Percentiles rank a stretch among this genome's conserved stretches.
These are phyloP conservation scores for Jatropha multifida DNA, from an alignment of 441 rosid species.

Conservation along the genomic window DNA sequence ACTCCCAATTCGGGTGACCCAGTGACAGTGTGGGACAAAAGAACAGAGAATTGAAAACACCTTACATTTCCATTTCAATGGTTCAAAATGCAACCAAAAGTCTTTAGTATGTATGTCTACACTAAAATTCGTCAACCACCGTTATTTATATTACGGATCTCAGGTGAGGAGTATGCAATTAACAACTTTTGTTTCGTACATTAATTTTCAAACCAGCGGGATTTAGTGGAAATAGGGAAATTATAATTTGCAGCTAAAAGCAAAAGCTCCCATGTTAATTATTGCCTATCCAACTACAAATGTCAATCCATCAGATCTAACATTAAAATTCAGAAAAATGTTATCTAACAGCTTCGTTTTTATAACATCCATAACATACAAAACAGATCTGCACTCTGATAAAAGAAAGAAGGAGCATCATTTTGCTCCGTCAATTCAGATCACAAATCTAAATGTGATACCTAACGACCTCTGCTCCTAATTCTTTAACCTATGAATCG, in stretches of 20 bases:
- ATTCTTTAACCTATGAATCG: background rate
- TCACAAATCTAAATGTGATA: constrained; percentile 5
- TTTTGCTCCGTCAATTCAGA: background rate
- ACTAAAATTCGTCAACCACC: background rate
- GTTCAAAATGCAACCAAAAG: background rate
- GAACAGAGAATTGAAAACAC: background rate
- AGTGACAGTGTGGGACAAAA: background rate
- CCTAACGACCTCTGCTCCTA: background rate
- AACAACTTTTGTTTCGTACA: background rate
- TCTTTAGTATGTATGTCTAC: background rate
- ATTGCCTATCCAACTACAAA: background rate
- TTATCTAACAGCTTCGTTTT: background rate
- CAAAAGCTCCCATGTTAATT: background rate
- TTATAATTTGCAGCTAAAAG: constrained; percentile 1
- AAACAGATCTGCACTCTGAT: background rate
- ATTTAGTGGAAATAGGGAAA: background rate
- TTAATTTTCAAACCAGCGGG: background rate
- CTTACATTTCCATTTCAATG: background rate
- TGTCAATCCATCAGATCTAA: constrained; percentile 6
- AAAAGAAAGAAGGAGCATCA: background rate
- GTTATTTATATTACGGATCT: background rate
- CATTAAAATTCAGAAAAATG: background rate
- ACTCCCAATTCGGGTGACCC: background rate
- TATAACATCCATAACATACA: background rate
- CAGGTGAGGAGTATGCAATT: background rate